phyloP scores from a whole-genome alignment of 257 asterid genomes.

The Petunia axillaris region DNA sequence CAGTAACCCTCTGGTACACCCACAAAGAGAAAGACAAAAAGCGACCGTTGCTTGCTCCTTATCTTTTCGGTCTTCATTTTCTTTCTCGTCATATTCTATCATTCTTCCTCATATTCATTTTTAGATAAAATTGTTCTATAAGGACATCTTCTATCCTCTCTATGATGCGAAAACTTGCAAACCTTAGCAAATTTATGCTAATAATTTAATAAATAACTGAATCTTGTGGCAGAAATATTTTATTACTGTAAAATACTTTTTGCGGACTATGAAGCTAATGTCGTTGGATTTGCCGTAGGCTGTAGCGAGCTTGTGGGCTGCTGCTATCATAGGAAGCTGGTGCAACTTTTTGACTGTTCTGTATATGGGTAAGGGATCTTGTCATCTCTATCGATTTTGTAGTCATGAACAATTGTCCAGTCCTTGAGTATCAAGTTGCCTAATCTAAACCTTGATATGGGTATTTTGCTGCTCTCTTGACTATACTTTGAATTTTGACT shows the following conservation, averaged over 20 bases:
- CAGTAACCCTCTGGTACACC: background rate
- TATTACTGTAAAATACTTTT: background rate
- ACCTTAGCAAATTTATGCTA: background rate
- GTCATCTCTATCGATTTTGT: background rate
- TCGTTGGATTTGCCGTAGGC: constrained; percentile 47
- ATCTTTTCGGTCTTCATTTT: background rate
- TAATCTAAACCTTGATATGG: background rate
- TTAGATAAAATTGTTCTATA: background rate
- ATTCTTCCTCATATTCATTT: background rate
- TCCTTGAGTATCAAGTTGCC: background rate
- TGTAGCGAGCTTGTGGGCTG: constrained; percentile 62
- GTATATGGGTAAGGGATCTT: constrained; percentile 60
- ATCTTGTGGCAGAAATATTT: background rate
- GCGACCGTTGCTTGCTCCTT: background rate
- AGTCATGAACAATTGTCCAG: background rate
- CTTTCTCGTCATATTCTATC: background rate
- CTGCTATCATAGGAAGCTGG: constrained; percentile 91
- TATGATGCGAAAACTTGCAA: background rate
- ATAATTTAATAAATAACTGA: background rate
- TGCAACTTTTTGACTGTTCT: constrained; percentile 83
- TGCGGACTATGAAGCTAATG: background rate
- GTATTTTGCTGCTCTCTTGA: background rate
- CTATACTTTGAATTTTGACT: constrained; percentile 9
- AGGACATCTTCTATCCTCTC: background rate
- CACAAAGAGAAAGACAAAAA: too few species aligned